A percentile compares a stretch with the other conserved stretches of the same genome.
Evolutionary conservation across 352 stramenopile species (phyloP).

Genomic region (Lagenidium giganteum): DNA sequence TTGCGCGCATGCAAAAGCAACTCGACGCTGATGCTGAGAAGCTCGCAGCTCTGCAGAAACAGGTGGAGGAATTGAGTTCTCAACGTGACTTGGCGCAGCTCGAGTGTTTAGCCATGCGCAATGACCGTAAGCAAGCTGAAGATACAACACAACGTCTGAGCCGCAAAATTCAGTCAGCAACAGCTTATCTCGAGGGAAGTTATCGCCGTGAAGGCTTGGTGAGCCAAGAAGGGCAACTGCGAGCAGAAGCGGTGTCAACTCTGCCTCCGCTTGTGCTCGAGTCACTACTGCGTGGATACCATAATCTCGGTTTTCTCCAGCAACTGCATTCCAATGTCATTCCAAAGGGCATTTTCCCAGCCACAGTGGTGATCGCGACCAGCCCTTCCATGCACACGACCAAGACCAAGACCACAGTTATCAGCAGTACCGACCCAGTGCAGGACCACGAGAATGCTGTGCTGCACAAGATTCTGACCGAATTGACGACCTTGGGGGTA

Average conservation of each 20-base stretch:
- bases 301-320: conserved; percentile 45
- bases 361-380: too few relatives aligned
- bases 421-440: too few relatives aligned
- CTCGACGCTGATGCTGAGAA: conserved; percentile 20
- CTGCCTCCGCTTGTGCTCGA: conserved; percentile 40
- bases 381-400: too few relatives aligned
- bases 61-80: conserved; percentile 28
- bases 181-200: conserved; percentile 29
- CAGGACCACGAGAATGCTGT: too few relatives aligned
- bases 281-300: conserved; percentile 39
- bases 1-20: conserved; percentile 26
- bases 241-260: conserved; percentile 41
- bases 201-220: conserved; percentile 31
- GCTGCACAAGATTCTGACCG: too few relatives aligned
- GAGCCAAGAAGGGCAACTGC: conserved; percentile 43
- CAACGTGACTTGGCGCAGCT: conserved; percentile 32
- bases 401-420: too few relatives aligned
- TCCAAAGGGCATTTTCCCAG: too few relatives aligned
- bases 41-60: conserved; percentile 25
- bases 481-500: too few relatives aligned
- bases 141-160: conserved; percentile 23
- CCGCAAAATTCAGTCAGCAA: conserved; percentile 31
- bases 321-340: too few relatives aligned
- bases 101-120: conserved; percentile 29
- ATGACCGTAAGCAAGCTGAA: conserved; percentile 39